Evolutionary conservation across 345 rosid species (phyloP).

Genomic region (Hevea brasiliensis): DNA sequence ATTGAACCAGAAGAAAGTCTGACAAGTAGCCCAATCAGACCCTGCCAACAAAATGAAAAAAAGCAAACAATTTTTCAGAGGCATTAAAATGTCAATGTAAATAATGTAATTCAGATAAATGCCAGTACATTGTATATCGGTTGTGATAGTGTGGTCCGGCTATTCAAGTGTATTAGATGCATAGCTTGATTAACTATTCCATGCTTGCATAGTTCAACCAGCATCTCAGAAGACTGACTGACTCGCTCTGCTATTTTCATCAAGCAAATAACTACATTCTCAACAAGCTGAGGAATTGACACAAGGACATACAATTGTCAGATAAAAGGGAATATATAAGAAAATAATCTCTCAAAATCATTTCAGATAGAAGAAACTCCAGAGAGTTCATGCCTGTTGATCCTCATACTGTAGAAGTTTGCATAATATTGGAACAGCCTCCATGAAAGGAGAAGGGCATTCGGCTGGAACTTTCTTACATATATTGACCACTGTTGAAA

Average conservation of each 20-base stretch:
- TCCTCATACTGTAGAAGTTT: constrained; percentile 89
- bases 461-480: constrained; percentile 83
- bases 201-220: constrained; percentile 77
- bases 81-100: constrained; percentile 9
- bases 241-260: constrained; percentile 75
- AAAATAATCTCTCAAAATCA: constrained; percentile 1
- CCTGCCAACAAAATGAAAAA: constrained; percentile 53
- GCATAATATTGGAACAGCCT: constrained; percentile 85
- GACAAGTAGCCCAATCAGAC: constrained; percentile 78
- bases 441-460: constrained; percentile 52
- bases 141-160: constrained; percentile 77
- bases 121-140: constrained; percentile 67
- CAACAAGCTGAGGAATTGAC: constrained; percentile 67
- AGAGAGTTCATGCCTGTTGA: constrained; percentile 50
- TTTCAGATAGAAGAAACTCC: constrained; percentile 18
- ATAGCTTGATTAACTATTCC: constrained; percentile 66
- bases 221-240: constrained; percentile 58
- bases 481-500: constrained; percentile 83
- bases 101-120: constrained; percentile 17
- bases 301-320: constrained; percentile 7
- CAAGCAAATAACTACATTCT: constrained; percentile 76
- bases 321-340: constrained; percentile 11
- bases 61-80: constrained; percentile 12
- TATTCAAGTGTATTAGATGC: constrained; percentile 60
- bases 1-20: constrained; percentile 72